Percentiles rank a stretch among this genome's conserved stretches.
Evolutionary conservation across 2,329 filamentous ascomycete genomes (phyloP).

Genomic region (Colletotrichum scovillei): DNA sequence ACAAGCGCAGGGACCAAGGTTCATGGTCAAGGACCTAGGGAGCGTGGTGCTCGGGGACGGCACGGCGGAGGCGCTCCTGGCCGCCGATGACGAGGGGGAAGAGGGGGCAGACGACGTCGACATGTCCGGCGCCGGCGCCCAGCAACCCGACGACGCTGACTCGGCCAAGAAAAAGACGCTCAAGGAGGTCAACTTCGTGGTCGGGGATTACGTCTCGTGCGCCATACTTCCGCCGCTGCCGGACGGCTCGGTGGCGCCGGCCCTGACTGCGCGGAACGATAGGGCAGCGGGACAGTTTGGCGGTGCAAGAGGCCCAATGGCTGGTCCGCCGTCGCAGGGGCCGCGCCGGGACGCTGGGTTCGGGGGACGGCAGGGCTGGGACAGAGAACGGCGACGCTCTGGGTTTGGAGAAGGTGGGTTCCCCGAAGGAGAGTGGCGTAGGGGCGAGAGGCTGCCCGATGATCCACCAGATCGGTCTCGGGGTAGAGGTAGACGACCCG

Average conservation of each 20-base stretch:
- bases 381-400: slow-evolving; percentile 50
- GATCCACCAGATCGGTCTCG: slow-evolving; percentile 47
- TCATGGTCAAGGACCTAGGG: slow-evolving; percentile 83
- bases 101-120: slow-evolving; percentile 41
- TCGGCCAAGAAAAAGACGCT: slow-evolving; percentile 71
- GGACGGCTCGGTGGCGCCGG: slow-evolving; percentile 79
- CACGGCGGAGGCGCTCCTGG: slow-evolving; percentile 54
- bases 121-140: slow-evolving; percentile 26
- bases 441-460: slow-evolving; percentile 72
- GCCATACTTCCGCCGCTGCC: slow-evolving; percentile 80
- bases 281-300: slow-evolving; percentile 53
- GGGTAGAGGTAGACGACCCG: slow-evolving; percentile 57
- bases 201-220: slow-evolving; percentile 89
- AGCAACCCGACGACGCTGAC: slow-evolving; percentile 5
- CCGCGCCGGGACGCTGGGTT: slow-evolving; percentile 32
- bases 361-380: slow-evolving; percentile 47
- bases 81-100: slow-evolving; percentile 47
- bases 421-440: slow-evolving; percentile 72
- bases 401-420: slow-evolving; percentile 48
- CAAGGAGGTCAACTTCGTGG: slow-evolving; percentile 81
- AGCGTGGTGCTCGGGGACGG: slow-evolving; percentile 78
- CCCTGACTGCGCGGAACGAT: slow-evolving; percentile 60
- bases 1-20: slow-evolving; percentile 64
- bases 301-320: slow-evolving; percentile 43
- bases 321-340: slow-evolving; percentile 6